Percentiles rank a stretch among this genome's conserved stretches.
Evolutionary conservation across 2,329 filamentous ascomycete genomes (phyloP).

Genomic region (Ophiostoma quercus): DNA sequence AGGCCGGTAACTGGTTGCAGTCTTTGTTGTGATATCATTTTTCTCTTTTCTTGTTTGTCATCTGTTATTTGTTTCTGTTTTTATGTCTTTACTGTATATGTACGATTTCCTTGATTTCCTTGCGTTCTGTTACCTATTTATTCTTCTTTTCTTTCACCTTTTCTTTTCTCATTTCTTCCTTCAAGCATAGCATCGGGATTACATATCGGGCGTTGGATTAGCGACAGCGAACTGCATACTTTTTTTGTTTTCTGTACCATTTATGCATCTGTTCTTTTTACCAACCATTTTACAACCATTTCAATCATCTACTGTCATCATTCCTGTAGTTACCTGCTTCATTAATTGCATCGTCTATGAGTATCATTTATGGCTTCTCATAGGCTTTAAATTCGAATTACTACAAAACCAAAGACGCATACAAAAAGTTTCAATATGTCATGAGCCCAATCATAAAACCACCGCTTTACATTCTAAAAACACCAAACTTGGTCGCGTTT

Average conservation of each 20-base stretch:
- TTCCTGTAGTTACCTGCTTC: too few species aligned
- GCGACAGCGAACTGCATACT: background rate
- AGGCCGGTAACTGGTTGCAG: background rate
- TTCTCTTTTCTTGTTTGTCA: background rate
- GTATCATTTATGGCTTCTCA: too few species aligned
- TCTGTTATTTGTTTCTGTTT: background rate
- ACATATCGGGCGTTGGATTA: background rate
- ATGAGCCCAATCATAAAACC: background rate
- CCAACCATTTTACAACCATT: background rate
- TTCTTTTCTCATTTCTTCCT: background rate
- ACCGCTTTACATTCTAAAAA: constrained; percentile 67
- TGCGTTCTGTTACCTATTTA: background rate
- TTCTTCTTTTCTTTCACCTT: background rate
- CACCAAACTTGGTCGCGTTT: constrained; percentile 66
- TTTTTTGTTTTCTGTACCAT: background rate
- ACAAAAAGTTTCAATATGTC: background rate
- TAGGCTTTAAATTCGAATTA: too few species aligned
- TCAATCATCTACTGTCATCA: background rate
- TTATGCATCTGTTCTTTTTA: background rate
- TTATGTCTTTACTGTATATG: background rate
- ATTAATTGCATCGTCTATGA: too few species aligned
- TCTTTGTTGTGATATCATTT: background rate
- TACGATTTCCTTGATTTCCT: background rate
- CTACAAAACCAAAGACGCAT: background rate
- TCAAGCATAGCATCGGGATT: background rate